Evolutionary conservation across 2,329 filamentous ascomycete species (phyloP).

Genomic region (Aspergillus melleus): DNA sequence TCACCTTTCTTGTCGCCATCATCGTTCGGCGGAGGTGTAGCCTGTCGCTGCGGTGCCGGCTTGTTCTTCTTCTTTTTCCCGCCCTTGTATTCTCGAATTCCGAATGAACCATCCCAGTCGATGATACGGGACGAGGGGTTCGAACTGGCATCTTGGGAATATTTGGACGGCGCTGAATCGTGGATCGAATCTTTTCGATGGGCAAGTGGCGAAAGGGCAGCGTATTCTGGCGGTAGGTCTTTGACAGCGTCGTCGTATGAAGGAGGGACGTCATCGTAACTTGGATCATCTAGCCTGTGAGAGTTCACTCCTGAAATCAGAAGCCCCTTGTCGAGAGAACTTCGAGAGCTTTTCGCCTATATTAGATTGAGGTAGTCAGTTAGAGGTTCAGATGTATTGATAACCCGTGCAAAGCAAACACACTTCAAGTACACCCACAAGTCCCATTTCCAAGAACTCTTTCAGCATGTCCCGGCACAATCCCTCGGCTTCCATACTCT

Average conservation of each 20-base stretch:
- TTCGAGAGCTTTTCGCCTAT: background rate
- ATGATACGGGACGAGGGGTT: conserved; percentile 15
- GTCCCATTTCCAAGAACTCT: background rate
- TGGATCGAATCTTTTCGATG: conserved; percentile 18
- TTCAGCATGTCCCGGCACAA: background rate
- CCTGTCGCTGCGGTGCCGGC: conserved; percentile 16
- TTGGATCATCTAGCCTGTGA: conserved; percentile 13
- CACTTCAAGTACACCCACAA: background rate
- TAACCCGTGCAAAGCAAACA: background rate
- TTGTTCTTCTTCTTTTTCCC: conserved; percentile 28
- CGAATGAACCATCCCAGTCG: conserved; percentile 25
- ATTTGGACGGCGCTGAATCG: conserved; percentile 8
- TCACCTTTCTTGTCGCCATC: conserved; percentile 24
- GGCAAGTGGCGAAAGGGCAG: conserved; percentile 27
- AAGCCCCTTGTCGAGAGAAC: background rate
- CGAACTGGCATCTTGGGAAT: conserved; percentile 4
- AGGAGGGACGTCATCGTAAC: conserved; percentile 29
- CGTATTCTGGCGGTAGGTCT: conserved; percentile 38
- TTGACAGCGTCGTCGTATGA: conserved; percentile 33
- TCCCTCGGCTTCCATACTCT: background rate
- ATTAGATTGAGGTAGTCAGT: background rate
- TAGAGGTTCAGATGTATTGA: background rate
- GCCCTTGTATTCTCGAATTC: conserved; percentile 34
- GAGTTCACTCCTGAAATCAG: conserved; percentile 15
- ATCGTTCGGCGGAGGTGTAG: conserved; percentile 26